Evolutionary conservation across 2,329 filamentous ascomycete genomes (phyloP).

Genomic region (Talaromyces funiculosus): DNA sequence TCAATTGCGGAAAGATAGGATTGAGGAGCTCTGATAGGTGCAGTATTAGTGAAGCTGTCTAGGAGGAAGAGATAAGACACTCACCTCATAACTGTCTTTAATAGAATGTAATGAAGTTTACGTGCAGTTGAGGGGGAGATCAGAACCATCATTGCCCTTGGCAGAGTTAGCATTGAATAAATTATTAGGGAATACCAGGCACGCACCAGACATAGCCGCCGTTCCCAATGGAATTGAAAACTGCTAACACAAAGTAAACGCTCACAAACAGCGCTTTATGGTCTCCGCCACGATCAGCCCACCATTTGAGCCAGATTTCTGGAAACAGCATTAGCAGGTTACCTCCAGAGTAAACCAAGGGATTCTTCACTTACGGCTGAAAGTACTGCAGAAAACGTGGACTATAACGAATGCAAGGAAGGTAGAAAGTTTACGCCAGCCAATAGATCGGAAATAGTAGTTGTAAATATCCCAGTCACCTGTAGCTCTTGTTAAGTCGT

Average conservation of each 20-base stretch:
- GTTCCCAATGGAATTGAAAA: constrained; percentile 31
- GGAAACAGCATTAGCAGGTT: not conserved
- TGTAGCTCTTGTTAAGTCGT: constrained; percentile 17
- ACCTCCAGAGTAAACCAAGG: not conserved
- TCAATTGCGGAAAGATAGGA: constrained; percentile 16
- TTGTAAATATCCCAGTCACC: constrained; percentile 40
- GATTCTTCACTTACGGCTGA: constrained; percentile 17
- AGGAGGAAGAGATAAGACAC: too few species aligned
- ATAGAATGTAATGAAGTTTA: constrained; percentile 29
- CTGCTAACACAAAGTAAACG: constrained; percentile 35
- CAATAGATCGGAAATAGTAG: constrained; percentile 37
- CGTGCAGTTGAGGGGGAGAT: constrained; percentile 9
- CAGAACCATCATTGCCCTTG: constrained; percentile 1
- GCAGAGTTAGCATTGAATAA: too few species aligned
- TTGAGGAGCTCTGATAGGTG: constrained; percentile 1
- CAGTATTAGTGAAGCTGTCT: too few species aligned
- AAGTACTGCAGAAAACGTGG: constrained; percentile 37
- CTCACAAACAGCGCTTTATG: constrained; percentile 32
- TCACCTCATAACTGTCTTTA: too few species aligned
- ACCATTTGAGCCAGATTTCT: constrained; percentile 40
- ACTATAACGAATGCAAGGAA: constrained; percentile 35
- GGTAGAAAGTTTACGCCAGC: constrained; percentile 27
- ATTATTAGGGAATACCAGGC: not conserved
- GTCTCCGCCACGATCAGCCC: constrained; percentile 29
- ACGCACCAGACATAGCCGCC: constrained; percentile 26